Evolutionary conservation across 805 yeast species (phyloP).

Genomic region (Candida schatavii): DNA sequence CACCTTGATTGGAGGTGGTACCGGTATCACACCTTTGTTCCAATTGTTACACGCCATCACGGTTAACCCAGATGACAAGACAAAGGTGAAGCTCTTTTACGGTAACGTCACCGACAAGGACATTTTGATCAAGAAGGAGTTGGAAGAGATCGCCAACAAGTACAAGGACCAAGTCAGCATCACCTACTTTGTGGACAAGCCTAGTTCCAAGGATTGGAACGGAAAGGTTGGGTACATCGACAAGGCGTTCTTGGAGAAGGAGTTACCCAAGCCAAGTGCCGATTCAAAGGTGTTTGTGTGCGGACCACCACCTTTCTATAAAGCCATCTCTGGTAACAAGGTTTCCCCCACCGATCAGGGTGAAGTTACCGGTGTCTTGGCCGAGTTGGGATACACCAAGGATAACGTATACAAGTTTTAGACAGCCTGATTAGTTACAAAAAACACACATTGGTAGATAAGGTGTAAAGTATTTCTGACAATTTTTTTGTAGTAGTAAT

Average conservation of each 20-base stretch:
- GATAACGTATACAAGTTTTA: slow-evolving; percentile 89
- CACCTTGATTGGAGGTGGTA: slow-evolving; percentile 90
- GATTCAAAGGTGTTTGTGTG: slow-evolving; percentile 77
- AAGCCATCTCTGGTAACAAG: slow-evolving; percentile 84
- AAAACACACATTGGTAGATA: not conserved
- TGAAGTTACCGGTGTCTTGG: slow-evolving; percentile 82
- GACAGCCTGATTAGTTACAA: not conserved
- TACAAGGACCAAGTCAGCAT: slow-evolving; percentile 78
- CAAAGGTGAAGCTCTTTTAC: slow-evolving; percentile 79
- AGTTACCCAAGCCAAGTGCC: slow-evolving; percentile 61
- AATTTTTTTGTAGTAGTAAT: too few species aligned
- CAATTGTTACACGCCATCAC: slow-evolving; percentile 79
- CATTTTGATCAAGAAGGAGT: slow-evolving; percentile 72
- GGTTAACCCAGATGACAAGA: slow-evolving; percentile 80
- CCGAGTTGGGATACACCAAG: slow-evolving; percentile 83
- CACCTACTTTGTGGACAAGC: slow-evolving; percentile 75
- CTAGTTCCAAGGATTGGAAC: slow-evolving; percentile 45
- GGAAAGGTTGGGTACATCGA: slow-evolving; percentile 75
- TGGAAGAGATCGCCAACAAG: slow-evolving; percentile 64
- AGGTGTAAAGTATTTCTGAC: too few species aligned
- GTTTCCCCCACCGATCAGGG: slow-evolving; percentile 90
- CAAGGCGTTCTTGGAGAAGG: slow-evolving; percentile 62
- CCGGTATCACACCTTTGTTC: slow-evolving; percentile 94
- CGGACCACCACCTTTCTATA: slow-evolving; percentile 93
- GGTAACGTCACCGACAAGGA: slow-evolving; percentile 80